Base-by-base conservation (phyloP, 179 eudicot genomes). In the Silene coronaria region DNA sequence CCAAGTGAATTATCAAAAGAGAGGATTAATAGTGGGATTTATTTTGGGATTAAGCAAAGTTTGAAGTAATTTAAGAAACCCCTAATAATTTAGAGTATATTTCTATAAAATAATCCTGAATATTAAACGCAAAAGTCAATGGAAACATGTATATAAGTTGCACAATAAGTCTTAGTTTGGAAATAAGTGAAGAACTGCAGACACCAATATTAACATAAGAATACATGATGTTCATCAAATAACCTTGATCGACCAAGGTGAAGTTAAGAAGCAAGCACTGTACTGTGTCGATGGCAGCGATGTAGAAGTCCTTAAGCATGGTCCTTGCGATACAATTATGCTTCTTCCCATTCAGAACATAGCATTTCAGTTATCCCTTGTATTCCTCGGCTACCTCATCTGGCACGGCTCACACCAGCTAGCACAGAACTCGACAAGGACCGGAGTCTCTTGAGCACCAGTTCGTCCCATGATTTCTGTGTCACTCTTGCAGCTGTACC, bases 361-460 rank as follows among this genome's bases (percentile, higher is more conserved):
- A 91, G 83, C 93, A 92, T 59, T 87, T 82, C 23, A 95, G 55
- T 76, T 84, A 85, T 9, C 91, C 96, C 48, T 84, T 80, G 67
- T 90, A 95, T 66, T 92, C 99, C 16, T 48, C 46, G 4, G 97
- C 93, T 46, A 95, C 85, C 86, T 95, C 99, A 69, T 95, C 78
- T 84, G 84, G 82, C 99, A 92, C 13, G 99, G 97, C 16, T 95
- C 99, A 61, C 97, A 95, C 99, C 99, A 95, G 30, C 87, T 90
- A 21, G 97, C 91, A 14, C 88, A 85, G 82, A 92, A 92, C 83
- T 95, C 97, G 19, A 92, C 96, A 0, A 95, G 89, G 30, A 95
- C 97, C 0, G 93, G 91, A 48, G 73, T 70, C 45, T 95, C 59
- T 82, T 79, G 59, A 89, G 72, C 61, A 95, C 85, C 77, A 86